phyloP scores from a whole-genome alignment of 257 asterid genomes.

The Solanum corneliomulleri region DNA sequence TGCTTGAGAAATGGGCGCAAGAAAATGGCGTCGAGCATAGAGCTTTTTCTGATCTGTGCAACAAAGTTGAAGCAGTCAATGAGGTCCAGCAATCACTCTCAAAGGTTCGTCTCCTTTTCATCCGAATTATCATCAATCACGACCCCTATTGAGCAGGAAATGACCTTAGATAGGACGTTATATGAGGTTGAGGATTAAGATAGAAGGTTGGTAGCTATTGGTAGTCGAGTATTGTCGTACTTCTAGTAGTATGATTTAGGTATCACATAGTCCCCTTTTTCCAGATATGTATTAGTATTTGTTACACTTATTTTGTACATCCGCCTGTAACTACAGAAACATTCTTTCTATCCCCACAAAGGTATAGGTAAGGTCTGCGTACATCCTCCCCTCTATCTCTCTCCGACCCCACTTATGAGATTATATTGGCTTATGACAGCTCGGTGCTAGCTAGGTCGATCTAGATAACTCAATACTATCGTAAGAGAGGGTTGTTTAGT shows the following conservation, averaged over 20 bases:
- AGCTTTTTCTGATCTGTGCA: constrained; percentile 58
- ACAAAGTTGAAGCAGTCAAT: constrained; percentile 48
- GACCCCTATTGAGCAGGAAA: not conserved
- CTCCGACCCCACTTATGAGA: not conserved
- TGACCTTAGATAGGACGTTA: not conserved
- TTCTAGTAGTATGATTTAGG: not conserved
- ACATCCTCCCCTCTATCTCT: not conserved
- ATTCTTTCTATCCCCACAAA: not conserved
- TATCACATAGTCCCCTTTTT: not conserved
- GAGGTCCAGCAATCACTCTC: constrained; percentile 70
- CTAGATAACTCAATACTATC: not conserved
- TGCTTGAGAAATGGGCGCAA: constrained; percentile 74
- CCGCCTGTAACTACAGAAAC: not conserved
- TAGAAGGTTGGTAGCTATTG: not conserved
- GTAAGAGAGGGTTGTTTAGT: not conserved
- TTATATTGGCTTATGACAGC: not conserved
- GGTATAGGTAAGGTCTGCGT: not conserved
- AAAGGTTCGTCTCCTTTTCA: constrained; percentile 36
- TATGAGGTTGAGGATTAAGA: not conserved
- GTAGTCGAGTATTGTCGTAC: not conserved
- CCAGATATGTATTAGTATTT: not conserved
- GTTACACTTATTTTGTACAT: not conserved
- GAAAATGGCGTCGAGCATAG: constrained; percentile 48
- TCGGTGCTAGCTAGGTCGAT: not conserved
- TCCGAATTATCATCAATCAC: not conserved